Conservation (phyloP, 805 yeast species). For the Saturnispora kantuleensis region DNA sequence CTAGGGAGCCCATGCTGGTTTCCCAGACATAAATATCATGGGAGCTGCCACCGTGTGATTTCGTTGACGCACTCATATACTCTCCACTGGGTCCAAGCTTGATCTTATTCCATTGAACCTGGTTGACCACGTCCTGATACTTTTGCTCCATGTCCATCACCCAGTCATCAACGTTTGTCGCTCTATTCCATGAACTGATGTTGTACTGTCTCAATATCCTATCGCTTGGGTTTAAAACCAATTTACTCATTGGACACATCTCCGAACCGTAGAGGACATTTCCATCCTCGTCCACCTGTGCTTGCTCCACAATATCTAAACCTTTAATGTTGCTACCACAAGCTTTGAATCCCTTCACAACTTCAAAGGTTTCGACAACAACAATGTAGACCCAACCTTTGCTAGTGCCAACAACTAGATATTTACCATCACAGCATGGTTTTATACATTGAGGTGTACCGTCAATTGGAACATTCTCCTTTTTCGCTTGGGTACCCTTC, state of each 20-base stretch:
- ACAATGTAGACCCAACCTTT: conserved; percentile 66
- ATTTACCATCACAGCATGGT: conserved; percentile 34
- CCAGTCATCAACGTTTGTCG: conserved; percentile 18
- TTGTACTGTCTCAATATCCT: conserved; percentile 57
- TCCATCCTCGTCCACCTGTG: not conserved
- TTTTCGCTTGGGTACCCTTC: conserved; percentile 12
- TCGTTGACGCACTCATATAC: conserved; percentile 80
- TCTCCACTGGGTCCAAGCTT: conserved; percentile 69
- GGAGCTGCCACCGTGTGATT: conserved; percentile 78
- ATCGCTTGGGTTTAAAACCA: conserved; percentile 73
- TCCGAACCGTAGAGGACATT: conserved; percentile 6
- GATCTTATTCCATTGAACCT: conserved; percentile 81
- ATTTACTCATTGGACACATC: conserved; percentile 33
- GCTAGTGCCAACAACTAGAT: conserved; percentile 65
- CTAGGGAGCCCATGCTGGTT: conserved; percentile 75
- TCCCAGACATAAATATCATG: conserved; percentile 94
- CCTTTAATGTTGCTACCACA: conserved; percentile 65
- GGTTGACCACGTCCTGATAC: conserved; percentile 84
- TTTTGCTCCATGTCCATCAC: conserved; percentile 61
- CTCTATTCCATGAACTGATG: conserved; percentile 22
- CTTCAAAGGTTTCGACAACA: conserved; percentile 19
- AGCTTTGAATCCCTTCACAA: conserved; percentile 39
- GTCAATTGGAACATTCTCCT: conserved; percentile 9
- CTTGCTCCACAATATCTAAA: conserved; percentile 43
- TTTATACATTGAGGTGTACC: conserved; percentile 7